Evolutionary conservation across 768 basidiomycete genomes (phyloP), one percentile per base, ranked within the genome.

Genomic region (Boletus sp.): DNA sequence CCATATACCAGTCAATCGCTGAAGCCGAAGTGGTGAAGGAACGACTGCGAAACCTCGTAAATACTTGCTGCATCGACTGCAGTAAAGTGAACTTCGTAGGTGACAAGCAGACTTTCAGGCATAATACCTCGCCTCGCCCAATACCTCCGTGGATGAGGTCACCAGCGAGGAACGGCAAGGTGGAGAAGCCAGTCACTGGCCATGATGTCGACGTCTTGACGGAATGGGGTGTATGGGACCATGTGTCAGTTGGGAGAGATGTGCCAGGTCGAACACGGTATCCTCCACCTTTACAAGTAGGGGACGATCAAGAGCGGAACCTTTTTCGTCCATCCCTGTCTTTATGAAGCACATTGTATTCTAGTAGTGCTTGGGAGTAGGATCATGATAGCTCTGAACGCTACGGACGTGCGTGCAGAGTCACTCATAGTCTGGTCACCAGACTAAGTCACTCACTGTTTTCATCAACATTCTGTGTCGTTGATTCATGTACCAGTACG

Each of bases 51-150:
- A 14, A 43, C 33, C 55, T 68, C 38, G 17, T 68, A 29, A 58
- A 61, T n/a, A 38, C 53, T 33, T 47, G 50, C 30, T 69, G 67
- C 53, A 63, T 67, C 13, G 67, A 66, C 29, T 65, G 60, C 57
- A 67, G 54, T 25, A 46, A 65, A 39, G 53, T 15, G 15, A 50
- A 50, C 15, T 40, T 59, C 8, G 9, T 42, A n/a, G 49, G 39
- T 25, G 34, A 47, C 54, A 51, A 56, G 37, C 53, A 14, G 1
- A 43, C 63, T 37, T 68, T 68, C 42, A 48, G 41, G 21, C 47
- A 40, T n/a, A 19, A 42, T 3, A 41, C 41, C 34, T 29, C 42
- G 32, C 51, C 30, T n/a, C 51, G 38, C 33, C 8, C 53, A 5
- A 25, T 38, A 15, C 19, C 51, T 3, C 21, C 45, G 34, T 44